phyloP scores from a whole-genome alignment of 1,284 basidiomycete species.

The Ceratobasidium sp. region DNA sequence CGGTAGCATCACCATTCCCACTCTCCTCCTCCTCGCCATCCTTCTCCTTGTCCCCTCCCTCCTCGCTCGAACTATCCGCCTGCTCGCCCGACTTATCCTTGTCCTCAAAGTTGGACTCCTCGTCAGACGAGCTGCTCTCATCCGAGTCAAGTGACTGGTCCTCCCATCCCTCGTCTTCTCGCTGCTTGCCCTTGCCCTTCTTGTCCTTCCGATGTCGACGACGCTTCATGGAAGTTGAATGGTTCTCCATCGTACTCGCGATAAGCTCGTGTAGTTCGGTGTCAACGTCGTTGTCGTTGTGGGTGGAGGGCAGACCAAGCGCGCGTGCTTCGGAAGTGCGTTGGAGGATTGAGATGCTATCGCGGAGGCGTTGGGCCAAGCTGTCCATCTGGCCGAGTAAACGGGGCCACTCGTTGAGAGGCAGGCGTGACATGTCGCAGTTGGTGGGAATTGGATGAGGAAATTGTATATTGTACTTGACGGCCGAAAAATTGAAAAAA shows the following conservation, averaged over 20 bases:
- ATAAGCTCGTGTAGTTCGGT: neutral
- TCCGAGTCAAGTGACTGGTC: no score
- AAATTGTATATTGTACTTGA: neutral
- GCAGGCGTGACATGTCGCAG: conserved; percentile 4
- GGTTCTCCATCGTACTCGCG: neutral
- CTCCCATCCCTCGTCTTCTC: neutral
- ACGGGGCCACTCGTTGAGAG: neutral
- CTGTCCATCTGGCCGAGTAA: neutral
- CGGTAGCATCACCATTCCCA: no score
- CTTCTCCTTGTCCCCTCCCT: no score
- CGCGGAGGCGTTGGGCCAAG: neutral
- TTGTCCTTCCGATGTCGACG: neutral
- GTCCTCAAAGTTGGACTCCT: no score
- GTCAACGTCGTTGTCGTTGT: neutral
- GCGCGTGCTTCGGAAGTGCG: neutral
- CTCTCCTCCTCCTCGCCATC: no score
- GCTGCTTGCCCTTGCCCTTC: neutral
- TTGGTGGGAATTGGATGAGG: neutral
- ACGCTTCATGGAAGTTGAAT: neutral
- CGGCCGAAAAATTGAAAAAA: neutral
- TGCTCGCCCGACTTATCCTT: no score
- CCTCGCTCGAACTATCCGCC: no score
- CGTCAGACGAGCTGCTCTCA: no score
- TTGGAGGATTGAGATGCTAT: neutral
- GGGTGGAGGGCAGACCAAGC: neutral